Conservation (phyloP, 163 green algal species). For the Coccomyxa subellipsoidea region DNA sequence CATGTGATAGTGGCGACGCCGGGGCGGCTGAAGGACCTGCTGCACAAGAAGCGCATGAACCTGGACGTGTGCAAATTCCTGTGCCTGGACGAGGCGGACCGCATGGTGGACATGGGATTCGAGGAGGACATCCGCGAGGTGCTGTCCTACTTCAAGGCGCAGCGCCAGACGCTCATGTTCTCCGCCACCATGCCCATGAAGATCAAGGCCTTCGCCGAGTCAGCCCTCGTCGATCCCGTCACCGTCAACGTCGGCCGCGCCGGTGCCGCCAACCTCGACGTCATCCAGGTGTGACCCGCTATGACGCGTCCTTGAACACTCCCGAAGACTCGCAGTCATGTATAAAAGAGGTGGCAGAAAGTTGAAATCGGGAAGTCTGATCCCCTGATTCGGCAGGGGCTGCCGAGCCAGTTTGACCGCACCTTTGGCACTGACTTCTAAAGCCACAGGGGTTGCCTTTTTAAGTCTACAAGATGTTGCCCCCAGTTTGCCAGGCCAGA, state of each 20-base stretch:
- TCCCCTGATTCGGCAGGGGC: no score
- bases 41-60: conserved; percentile 87
- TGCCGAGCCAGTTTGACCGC: no score
- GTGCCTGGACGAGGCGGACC: conserved; percentile 91
- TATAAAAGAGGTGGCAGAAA: no score
- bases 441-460: no score
- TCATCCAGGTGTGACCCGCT: conserved; percentile 84
- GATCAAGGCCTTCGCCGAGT: conserved; percentile 96
- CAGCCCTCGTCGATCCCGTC: conserved; percentile 88
- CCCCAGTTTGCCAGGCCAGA: no score
- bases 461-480: no score
- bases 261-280: conserved; percentile 93
- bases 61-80: conserved; percentile 94
- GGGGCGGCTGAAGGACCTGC: conserved; percentile 92
- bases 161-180: conserved; percentile 97
- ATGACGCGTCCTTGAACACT: no score
- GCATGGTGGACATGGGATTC: conserved; percentile 84
- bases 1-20: conserved; percentile 91
- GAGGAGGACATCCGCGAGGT: conserved; percentile 85
- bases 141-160: conserved; percentile 42
- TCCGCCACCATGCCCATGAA: conserved; percentile 96
- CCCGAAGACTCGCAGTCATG: no score
- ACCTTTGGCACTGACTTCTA: no score
- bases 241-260: conserved; percentile 95
- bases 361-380: no score